These are phyloP conservation scores for Erigeron canadensis DNA, from an alignment of 129 eudicot species.

Conservation along the genomic window DNA sequence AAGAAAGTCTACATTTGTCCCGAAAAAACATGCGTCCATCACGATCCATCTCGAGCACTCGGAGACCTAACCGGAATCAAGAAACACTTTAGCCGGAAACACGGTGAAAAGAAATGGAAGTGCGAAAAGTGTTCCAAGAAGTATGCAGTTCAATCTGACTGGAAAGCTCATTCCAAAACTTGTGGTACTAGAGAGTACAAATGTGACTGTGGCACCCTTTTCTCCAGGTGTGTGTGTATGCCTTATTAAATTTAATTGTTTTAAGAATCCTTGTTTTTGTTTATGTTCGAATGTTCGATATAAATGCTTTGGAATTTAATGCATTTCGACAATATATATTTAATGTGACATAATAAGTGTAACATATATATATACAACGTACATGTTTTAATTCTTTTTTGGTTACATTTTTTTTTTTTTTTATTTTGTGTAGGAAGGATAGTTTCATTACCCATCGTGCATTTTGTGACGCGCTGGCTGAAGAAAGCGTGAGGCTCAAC, in stretches of 20 bases:
- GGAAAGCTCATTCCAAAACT: constrained; percentile 99
- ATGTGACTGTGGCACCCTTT: constrained; percentile 98
- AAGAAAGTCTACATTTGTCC: constrained; percentile 95
- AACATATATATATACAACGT: too few species aligned
- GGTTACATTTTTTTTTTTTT: constrained; percentile 1
- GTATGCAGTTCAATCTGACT: constrained; percentile 92
- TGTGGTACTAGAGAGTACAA: constrained; percentile 98
- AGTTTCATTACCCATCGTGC: constrained; percentile 97
- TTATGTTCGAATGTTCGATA: constrained; percentile 25
- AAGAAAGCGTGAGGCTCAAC: constrained; percentile 67
- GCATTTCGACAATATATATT: constrained; percentile 23
- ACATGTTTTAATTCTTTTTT: constrained; percentile 1
- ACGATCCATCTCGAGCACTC: constrained; percentile 81
- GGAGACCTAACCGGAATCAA: constrained; percentile 96
- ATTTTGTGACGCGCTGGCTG: constrained; percentile 90
- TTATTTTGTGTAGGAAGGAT: constrained; percentile 76
- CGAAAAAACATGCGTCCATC: constrained; percentile 80
- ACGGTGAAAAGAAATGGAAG: constrained; percentile 96
- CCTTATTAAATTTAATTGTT: constrained; percentile 18
- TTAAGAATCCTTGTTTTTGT: constrained; percentile 24
- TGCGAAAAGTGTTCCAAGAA: constrained; percentile 96
- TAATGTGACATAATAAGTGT: constrained; percentile 23
- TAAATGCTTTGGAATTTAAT: constrained; percentile 35
- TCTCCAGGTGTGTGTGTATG: constrained; percentile 70
- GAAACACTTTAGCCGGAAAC: constrained; percentile 93